Conservation (phyloP, 805 yeast genomes). For the Kodamaea kakaduensis region DNA sequence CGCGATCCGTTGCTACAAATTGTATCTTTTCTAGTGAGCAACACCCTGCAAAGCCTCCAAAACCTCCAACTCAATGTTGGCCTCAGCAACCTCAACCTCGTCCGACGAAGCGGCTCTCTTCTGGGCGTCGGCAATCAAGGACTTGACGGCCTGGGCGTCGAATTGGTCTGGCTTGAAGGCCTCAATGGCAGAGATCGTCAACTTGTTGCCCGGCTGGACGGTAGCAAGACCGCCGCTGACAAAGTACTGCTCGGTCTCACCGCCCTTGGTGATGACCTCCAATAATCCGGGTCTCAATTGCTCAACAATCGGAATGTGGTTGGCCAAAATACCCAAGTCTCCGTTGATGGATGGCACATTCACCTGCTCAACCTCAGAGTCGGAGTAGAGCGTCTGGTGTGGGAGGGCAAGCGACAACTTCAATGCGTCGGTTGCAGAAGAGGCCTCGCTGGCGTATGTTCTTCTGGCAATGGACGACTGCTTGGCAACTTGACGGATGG, state of each 20-base stretch:
- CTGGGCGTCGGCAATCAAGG: slow-evolving; percentile 87
- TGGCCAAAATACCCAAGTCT: slow-evolving; percentile 93
- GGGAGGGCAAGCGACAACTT: slow-evolving; percentile 90
- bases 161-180: slow-evolving; percentile 90
- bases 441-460: slow-evolving; percentile 83
- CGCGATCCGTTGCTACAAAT: no score
- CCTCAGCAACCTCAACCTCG: slow-evolving; percentile 88
- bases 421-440: slow-evolving; percentile 59
- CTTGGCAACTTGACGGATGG: slow-evolving; percentile 58
- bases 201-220: slow-evolving; percentile 88
- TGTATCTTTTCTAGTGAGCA: no score
- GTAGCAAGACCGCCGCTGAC: slow-evolving; percentile 96
- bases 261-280: slow-evolving; percentile 77
- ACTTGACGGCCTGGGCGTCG: slow-evolving; percentile 72
- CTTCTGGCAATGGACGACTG: slow-evolving; percentile 64
- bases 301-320: slow-evolving; percentile 96
- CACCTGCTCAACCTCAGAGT: slow-evolving; percentile 64
- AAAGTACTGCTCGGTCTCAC: slow-evolving; percentile 74
- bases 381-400: slow-evolving; percentile 64
- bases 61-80: slow-evolving; percentile 92
- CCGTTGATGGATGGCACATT: slow-evolving; percentile 95
- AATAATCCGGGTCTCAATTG: slow-evolving; percentile 94
- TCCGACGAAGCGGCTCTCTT: slow-evolving; percentile 82
- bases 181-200: slow-evolving; percentile 90
- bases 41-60: slow-evolving; percentile 87